phyloP scores from a whole-genome alignment of 805 yeast species.

The Starmera amethionina region DNA sequence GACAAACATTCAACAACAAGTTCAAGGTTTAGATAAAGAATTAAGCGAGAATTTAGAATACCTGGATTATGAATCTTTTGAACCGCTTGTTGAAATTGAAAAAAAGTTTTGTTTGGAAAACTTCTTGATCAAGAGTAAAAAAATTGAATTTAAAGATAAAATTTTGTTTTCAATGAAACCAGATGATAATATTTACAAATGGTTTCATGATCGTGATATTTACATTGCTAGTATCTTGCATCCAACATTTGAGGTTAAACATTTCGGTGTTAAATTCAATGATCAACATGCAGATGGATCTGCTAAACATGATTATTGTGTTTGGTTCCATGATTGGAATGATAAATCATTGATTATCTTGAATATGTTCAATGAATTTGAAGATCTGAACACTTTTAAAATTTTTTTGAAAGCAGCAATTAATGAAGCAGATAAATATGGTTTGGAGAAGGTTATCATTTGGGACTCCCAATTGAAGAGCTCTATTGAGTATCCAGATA shows the following conservation, averaged over 20 bases:
- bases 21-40: not conserved
- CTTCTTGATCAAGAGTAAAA: conserved; percentile 13
- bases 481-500: too few relatives aligned
- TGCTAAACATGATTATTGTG: conserved; percentile 21
- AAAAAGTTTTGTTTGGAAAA: conserved; percentile 10
- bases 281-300: conserved; percentile 12
- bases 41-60: conserved; percentile 8
- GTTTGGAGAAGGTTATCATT: conserved; percentile 20
- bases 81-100: conserved; percentile 20
- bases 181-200: conserved; percentile 25
- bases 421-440: conserved; percentile 22
- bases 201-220: conserved; percentile 32
- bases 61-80: conserved; percentile 23
- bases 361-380: conserved; percentile 15
- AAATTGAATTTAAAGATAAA: conserved; percentile 3
- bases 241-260: conserved; percentile 6
- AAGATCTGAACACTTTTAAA: conserved; percentile 11
- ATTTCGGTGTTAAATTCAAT: conserved; percentile 19
- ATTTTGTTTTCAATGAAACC: conserved; percentile 25
- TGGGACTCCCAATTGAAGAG: conserved; percentile 27
- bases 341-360: conserved; percentile 19
- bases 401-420: conserved; percentile 23
- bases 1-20: conserved; percentile 8
- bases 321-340: conserved; percentile 38
- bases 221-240: conserved; percentile 20